phyloP scores from a whole-genome alignment of 1,284 basidiomycete genomes.

The Hypsizygus ulmarius region DNA sequence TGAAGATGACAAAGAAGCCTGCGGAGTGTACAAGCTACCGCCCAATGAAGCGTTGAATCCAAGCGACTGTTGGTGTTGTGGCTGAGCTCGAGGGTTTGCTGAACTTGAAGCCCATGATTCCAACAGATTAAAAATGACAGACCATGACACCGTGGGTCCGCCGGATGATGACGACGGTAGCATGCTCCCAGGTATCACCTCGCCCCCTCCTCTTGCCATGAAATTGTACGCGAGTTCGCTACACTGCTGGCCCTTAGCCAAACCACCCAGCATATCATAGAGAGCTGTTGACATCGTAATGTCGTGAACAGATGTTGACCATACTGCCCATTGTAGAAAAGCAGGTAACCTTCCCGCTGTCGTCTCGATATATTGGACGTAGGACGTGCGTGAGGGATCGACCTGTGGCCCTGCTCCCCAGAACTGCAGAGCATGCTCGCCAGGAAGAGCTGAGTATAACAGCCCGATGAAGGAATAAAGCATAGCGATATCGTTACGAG shows the following conservation, averaged over 20 bases:
- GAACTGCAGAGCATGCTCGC: slow-evolving; percentile 78
- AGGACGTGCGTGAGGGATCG: slow-evolving; percentile 40
- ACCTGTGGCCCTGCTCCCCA: slow-evolving; percentile 69
- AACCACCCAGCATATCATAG: slow-evolving; percentile 87
- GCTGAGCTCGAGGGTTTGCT: slow-evolving; percentile 28
- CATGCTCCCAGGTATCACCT: slow-evolving; percentile 57
- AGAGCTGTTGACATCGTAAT: slow-evolving; percentile 73
- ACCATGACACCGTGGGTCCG: slow-evolving; percentile 45
- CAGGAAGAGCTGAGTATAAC: slow-evolving; percentile 71
- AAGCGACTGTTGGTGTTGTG: slow-evolving; percentile 24
- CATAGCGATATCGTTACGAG: slow-evolving; percentile 81
- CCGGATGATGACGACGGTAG: slow-evolving; percentile 37
- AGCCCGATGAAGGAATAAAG: slow-evolving; percentile 82
- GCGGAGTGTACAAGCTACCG: slow-evolving; percentile 30
- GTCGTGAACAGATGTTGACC: slow-evolving; percentile 77
- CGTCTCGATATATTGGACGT: slow-evolving; percentile 56
- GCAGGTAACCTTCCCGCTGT: slow-evolving; percentile 67
- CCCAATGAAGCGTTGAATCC: slow-evolving; percentile 23
- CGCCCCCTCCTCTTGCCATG: slow-evolving; percentile 64
- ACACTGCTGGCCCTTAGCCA: slow-evolving; percentile 81
- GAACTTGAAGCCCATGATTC: slow-evolving; percentile 43
- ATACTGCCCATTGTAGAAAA: slow-evolving; percentile 86
- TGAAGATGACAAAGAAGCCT: slow-evolving; percentile 35
- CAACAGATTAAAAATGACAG: slow-evolving; percentile 40
- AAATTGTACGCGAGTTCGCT: slow-evolving; percentile 87